Evolutionary conservation across 306 rosid genomes (phyloP).

Genomic region (Sindora glabra): DNA sequence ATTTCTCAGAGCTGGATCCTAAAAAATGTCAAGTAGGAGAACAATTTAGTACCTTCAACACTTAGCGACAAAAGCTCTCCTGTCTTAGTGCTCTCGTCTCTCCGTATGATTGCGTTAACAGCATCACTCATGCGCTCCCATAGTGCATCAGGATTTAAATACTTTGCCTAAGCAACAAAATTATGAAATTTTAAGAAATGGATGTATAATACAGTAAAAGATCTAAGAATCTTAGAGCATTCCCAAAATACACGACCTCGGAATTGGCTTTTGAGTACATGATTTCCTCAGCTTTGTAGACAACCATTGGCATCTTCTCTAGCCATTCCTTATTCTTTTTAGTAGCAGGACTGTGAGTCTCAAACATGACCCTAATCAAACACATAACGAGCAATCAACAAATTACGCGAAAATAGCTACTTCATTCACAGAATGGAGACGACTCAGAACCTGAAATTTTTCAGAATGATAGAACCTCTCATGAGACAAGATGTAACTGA

Average conservation of each 20-base stretch:
- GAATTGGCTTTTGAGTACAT: constrained; percentile 98
- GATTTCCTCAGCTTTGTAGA: constrained; percentile 91
- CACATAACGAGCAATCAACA: constrained; percentile 57
- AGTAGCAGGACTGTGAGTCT: constrained; percentile 59
- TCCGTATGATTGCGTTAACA: constrained; percentile 82
- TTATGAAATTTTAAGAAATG: constrained; percentile 20
- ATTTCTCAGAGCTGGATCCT: constrained; percentile 21
- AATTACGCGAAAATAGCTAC: constrained; percentile 23
- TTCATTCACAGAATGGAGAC: too few relatives aligned
- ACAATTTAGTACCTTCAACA: constrained; percentile 72
- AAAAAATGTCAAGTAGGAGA: not conserved
- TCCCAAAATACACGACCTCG: constrained; percentile 45
- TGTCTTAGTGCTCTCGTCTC: constrained; percentile 80
- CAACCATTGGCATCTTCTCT: constrained; percentile 82
- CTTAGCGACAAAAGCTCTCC: constrained; percentile 93
- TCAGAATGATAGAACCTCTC: constrained; percentile 87
- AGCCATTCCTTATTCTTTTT: constrained; percentile 96
- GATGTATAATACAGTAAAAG: constrained; percentile 14
- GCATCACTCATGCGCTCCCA: constrained; percentile 97
- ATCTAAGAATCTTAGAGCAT: constrained; percentile 27
- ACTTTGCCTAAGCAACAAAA: constrained; percentile 70
- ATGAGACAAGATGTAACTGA: too few relatives aligned
- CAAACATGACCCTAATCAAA: constrained; percentile 88
- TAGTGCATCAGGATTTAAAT: constrained; percentile 60
- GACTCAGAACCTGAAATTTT: constrained; percentile 85